Conservation (phyloP, 1,139 yeast species). For the Kluyveromyces marxianus region DNA sequence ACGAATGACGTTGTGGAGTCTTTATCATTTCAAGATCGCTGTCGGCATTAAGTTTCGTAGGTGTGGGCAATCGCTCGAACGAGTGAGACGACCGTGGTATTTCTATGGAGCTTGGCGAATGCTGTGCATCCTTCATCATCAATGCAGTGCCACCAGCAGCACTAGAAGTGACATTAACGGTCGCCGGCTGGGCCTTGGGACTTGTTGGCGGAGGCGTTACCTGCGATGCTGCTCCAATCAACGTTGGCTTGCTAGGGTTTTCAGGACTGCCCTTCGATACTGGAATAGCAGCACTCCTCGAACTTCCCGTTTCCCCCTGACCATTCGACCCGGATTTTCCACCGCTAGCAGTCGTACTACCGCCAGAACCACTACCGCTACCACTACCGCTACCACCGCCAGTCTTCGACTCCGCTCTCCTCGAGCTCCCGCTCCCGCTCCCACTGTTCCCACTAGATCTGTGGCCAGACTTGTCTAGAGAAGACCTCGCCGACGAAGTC, state of each 20-base stretch:
- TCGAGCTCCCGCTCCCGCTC: not conserved
- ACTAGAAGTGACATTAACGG: constrained; percentile 5
- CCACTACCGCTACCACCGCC: not conserved
- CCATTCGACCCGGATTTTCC: not conserved
- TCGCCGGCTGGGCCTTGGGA: constrained; percentile 8
- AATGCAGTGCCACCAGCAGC: constrained; percentile 13
- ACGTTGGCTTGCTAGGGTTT: constrained; percentile 16
- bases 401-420: constrained; percentile 1
- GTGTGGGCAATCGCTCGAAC: constrained; percentile 38
- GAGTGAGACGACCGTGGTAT: constrained; percentile 41
- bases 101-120: constrained; percentile 29
- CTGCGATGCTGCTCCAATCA: constrained; percentile 20
- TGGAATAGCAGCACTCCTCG: not conserved
- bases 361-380: not conserved
- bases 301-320: not conserved
- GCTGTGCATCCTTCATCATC: constrained; percentile 8
- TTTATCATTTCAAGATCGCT: constrained; percentile 50
- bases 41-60: constrained; percentile 36
- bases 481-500: constrained; percentile 5
- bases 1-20: constrained; percentile 88
- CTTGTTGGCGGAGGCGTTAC: constrained; percentile 16
- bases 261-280: not conserved
- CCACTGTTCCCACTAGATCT: constrained; percentile 1
- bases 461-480: constrained; percentile 10
- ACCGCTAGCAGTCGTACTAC: too few species aligned